phyloP scores from a whole-genome alignment of 345 rosid species.

The Erodium maritimum region DNA sequence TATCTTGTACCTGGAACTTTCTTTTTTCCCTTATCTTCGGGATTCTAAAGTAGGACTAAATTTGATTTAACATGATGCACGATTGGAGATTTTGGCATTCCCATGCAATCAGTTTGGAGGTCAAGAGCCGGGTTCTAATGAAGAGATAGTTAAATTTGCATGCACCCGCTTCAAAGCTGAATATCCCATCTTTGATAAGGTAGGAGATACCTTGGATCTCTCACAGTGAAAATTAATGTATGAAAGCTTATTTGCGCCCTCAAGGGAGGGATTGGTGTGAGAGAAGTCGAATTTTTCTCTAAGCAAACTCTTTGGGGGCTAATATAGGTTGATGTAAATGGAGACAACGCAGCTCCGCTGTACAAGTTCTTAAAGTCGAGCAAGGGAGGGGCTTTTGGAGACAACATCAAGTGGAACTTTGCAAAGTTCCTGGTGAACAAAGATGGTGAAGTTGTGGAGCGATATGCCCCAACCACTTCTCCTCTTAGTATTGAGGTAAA shows the following conservation, averaged over 20 bases:
- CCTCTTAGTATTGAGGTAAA: conserved; percentile 88
- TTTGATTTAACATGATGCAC: conserved; percentile 19
- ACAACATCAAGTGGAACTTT: conserved; percentile 76
- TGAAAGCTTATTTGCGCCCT: not conserved
- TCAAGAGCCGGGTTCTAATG: conserved; percentile 80
- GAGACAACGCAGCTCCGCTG: conserved; percentile 55
- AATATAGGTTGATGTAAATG: conserved; percentile 74
- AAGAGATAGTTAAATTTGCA: conserved; percentile 57
- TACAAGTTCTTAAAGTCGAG: conserved; percentile 78
- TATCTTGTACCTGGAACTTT: too few relatives aligned
- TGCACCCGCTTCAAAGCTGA: conserved; percentile 93
- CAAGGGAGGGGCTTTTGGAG: conserved; percentile 72
- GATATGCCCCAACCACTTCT: conserved; percentile 86
- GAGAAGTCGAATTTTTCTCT: not conserved
- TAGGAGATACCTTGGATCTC: conserved; percentile 2
- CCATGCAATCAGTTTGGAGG: conserved; percentile 86
- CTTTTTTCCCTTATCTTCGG: too few relatives aligned
- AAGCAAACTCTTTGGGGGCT: not conserved
- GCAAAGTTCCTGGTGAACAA: conserved; percentile 74
- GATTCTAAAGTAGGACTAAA: too few relatives aligned
- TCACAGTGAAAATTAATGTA: too few relatives aligned
- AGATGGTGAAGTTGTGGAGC: conserved; percentile 64
- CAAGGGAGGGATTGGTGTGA: not conserved
- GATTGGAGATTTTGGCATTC: conserved; percentile 77
- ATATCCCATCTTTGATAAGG: conserved; percentile 89